Conservation (phyloP, 2,329 filamentous ascomycete genomes). For the Colletotrichum sp. region DNA sequence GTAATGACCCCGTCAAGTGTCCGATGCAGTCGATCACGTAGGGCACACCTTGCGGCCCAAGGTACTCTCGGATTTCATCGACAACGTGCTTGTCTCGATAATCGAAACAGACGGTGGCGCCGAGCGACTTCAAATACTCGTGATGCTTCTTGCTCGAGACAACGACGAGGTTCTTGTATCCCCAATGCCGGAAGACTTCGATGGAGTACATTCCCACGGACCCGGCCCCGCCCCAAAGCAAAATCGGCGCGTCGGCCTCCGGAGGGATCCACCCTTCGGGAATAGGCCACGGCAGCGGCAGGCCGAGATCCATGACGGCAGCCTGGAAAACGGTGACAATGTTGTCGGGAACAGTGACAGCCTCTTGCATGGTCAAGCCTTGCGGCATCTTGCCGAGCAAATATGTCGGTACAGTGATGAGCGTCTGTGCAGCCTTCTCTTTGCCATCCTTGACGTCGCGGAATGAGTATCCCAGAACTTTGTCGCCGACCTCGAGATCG, state of each 20-base stretch:
- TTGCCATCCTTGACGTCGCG: slow-evolving; percentile 43
- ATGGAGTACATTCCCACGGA: slow-evolving; percentile 56
- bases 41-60: slow-evolving; percentile 34
- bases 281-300: slow-evolving; percentile 63
- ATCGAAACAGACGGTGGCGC: slow-evolving; percentile 52
- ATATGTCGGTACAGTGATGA: slow-evolving; percentile 55
- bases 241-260: slow-evolving; percentile 40
- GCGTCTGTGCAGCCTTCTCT: slow-evolving; percentile 62
- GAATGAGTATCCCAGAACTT: slow-evolving; percentile 61
- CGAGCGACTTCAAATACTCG: slow-evolving; percentile 43
- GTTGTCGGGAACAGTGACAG: slow-evolving; percentile 61
- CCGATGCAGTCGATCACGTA: slow-evolving; percentile 63
- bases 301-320: slow-evolving; percentile 49
- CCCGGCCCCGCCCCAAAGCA: slow-evolving; percentile 59
- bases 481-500: slow-evolving; percentile 55
- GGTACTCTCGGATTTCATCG: slow-evolving; percentile 34
- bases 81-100: slow-evolving; percentile 44
- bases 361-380: slow-evolving; percentile 45
- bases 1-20: slow-evolving; percentile 48
- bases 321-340: slow-evolving; percentile 65
- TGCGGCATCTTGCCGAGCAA: slow-evolving; percentile 50
- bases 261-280: slow-evolving; percentile 43
- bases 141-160: slow-evolving; percentile 52
- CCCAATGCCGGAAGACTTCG: slow-evolving; percentile 57
- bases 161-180: slow-evolving; percentile 55